Conservation (phyloP, 2,329 filamentous ascomycete species). For the Cryphonectria naterciae region DNA sequence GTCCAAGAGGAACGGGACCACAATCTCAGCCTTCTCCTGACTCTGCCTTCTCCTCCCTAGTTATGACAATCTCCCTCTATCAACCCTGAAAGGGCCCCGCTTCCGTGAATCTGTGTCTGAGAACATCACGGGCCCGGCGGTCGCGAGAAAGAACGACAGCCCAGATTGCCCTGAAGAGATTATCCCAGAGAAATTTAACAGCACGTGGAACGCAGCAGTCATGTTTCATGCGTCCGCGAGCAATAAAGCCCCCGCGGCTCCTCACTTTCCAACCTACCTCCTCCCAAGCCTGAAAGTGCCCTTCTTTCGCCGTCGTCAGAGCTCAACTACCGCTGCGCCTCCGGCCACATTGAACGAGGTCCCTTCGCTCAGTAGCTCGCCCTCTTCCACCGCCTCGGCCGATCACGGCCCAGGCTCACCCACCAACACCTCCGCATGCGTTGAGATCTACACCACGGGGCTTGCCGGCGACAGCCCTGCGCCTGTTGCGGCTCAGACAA, state of each 20-base stretch:
- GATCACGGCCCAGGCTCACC: conserved; percentile 35
- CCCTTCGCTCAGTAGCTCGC: conserved; percentile 32
- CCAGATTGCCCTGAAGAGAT: neutral
- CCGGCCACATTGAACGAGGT: conserved; percentile 33
- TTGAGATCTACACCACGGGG: conserved; percentile 31
- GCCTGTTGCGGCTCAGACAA: conserved; percentile 32
- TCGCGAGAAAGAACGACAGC: neutral
- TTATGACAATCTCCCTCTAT: neutral
- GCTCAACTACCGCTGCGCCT: conserved; percentile 37
- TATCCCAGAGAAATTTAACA: neutral
- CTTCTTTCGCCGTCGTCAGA: conserved; percentile 47
- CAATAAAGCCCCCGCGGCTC: conserved; percentile 11
- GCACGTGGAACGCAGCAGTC: neutral
- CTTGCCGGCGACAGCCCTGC: conserved; percentile 30
- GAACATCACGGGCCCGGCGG: neutral
- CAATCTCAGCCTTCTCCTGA: neutral
- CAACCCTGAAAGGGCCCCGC: neutral
- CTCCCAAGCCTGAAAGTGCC: conserved; percentile 55
- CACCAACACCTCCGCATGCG: conserved; percentile 28
- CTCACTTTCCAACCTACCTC: conserved; percentile 54
- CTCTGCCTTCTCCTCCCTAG: neutral
- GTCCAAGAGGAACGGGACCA: neutral
- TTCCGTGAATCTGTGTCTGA: conserved; percentile 9
- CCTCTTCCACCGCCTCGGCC: conserved; percentile 31
- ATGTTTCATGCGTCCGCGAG: conserved; percentile 5